Base-by-base conservation (phyloP, 2,329 filamentous ascomycete genomes). In the Metarhizium humberi region DNA sequence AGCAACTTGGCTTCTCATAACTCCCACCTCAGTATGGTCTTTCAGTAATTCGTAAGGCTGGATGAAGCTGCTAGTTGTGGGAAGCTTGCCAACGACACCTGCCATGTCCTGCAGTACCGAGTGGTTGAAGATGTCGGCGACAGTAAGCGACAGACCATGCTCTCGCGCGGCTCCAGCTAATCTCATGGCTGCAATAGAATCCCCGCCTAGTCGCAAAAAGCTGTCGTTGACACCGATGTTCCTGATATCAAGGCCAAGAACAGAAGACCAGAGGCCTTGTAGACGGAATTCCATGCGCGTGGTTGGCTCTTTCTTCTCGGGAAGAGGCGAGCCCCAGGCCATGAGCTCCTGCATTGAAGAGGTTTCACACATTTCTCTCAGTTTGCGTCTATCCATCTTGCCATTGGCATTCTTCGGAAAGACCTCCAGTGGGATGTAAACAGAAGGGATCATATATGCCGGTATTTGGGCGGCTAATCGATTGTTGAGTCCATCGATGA, bases 201-300 rank as follows among this genome's bases (percentile, higher is more conserved):
- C 74, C 29, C 76, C 76, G 8, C 75, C 75, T 0, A 76, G 63
- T 1, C 67, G 67, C 64, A 78, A 75, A 62, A 78, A 78, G 61
- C 73, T 75, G 57, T 76, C 70, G 7, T 74, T 67, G 3, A 65
- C 55, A 6, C 70, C 67, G 25, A 77, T 71, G 3, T 51, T 49
- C 3, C 56, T 45, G 8, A 51, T 25, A 14, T 45, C 38, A 2
- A 59, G 13, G 8, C 51, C 50, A n/a, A 63, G 56, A 3, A 62
- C n/a, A 8, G 45, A 38, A 3, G 51, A 52, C 58, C 59, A 61
- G 2, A 55, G 53, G 5, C 6, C 40, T 25, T 20, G 53, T 25
- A 54, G 25, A 14, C 36, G n/a, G 10, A 29, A 6, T 5, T 50
- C 53, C 38, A 54, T 49, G 34, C 3, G 11, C 20, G 45, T 48